Conservation (phyloP, 768 basidiomycete species). For the Harrya chromipes region DNA sequence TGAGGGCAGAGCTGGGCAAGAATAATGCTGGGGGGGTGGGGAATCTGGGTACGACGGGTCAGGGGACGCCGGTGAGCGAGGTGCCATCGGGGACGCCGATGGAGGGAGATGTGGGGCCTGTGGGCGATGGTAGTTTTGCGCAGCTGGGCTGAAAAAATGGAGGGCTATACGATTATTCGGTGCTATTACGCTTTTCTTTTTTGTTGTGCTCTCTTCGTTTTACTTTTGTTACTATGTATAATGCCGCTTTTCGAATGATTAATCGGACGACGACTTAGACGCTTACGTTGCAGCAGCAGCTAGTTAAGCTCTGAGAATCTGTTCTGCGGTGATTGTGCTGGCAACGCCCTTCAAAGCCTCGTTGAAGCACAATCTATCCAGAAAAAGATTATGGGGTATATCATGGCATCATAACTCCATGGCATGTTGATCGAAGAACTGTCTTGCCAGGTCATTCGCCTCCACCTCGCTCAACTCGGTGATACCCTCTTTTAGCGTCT, state of each 20-base stretch:
- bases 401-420: constrained; percentile 8
- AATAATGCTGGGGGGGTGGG: constrained; percentile 29
- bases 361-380: constrained; percentile 28
- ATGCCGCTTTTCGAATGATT: neutral
- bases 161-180: constrained; percentile 24
- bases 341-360: no score
- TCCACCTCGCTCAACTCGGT: constrained; percentile 2
- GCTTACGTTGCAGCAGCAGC: no score
- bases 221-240: constrained; percentile 3
- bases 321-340: no score
- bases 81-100: constrained; percentile 43
- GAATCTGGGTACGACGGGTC: constrained; percentile 54
- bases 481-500: constrained; percentile 10
- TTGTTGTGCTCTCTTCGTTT: neutral
- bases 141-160: constrained; percentile 39
- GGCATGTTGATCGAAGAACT: constrained; percentile 12
- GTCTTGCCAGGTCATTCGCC: constrained; percentile 6
- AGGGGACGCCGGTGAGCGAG: constrained; percentile 56
- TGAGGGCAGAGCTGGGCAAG: constrained; percentile 61
- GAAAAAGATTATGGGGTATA: no score
- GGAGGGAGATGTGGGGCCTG: constrained; percentile 54
- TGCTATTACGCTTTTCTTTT: constrained; percentile 18
- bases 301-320: no score
- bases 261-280: neutral
- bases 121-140: constrained; percentile 52